A percentile compares a stretch with the other conserved stretches of the same genome.
phyloP scores from a whole-genome alignment of 495 filamentous ascomycete genomes.

The Penicillium flavigenum region DNA sequence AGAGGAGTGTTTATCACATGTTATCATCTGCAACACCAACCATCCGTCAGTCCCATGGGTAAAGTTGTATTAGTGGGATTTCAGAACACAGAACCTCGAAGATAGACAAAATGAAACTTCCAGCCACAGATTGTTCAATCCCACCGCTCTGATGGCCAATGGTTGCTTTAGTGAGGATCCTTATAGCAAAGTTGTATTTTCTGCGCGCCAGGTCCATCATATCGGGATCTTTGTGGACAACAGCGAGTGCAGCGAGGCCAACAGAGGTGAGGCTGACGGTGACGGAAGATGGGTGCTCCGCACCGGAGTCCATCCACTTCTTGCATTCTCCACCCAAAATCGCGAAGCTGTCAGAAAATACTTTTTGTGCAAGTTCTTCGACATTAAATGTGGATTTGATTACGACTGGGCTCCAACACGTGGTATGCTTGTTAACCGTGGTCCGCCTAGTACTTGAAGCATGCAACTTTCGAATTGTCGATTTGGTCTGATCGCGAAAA shows the following conservation, averaged over 20 bases:
- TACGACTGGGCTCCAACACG: neutral
- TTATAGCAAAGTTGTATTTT: neutral
- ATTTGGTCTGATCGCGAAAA: slow-evolving; percentile 7
- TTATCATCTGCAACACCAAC: neutral
- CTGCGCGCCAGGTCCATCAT: slow-evolving; percentile 2
- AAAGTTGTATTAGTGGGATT: neutral
- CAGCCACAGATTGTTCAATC: neutral
- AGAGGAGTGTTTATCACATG: neutral
- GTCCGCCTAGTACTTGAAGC: neutral
- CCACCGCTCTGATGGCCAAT: neutral
- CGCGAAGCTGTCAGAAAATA: neutral
- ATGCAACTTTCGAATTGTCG: neutral
- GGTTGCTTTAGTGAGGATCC: neutral
- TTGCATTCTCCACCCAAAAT: neutral
- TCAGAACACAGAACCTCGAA: neutral
- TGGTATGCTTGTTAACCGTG: neutral
- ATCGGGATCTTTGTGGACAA: slow-evolving; percentile 1
- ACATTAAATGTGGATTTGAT: neutral
- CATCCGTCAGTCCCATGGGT: neutral
- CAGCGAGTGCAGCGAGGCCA: neutral
- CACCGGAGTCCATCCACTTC: neutral
- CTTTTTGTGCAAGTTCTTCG: neutral
- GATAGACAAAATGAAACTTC: neutral
- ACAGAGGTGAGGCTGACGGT: slow-evolving; percentile 1
- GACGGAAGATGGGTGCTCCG: neutral